phyloP scores from a whole-genome alignment of 805 yeast genomes.

The Hanseniaspora meyeri region DNA sequence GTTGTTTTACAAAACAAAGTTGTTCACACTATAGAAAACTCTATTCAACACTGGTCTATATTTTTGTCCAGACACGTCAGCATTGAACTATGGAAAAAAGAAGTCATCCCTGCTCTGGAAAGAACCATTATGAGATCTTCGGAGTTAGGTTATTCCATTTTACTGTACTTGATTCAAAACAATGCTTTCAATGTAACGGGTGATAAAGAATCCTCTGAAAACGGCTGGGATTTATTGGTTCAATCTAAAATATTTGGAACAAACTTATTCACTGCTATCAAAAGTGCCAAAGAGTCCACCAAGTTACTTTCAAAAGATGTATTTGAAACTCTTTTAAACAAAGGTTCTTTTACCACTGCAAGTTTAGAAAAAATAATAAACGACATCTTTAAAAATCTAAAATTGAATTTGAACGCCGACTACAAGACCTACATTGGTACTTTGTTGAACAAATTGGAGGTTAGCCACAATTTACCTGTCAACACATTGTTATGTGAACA shows the following conservation, averaged over 20 bases:
- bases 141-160: conserved; percentile 50
- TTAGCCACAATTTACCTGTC: conserved; percentile 24
- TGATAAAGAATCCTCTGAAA: neutral
- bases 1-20: neutral
- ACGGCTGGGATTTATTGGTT: conserved; percentile 6
- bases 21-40: neutral
- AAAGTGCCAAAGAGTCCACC: conserved; percentile 59
- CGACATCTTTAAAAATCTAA: conserved; percentile 46
- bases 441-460: conserved; percentile 30
- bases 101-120: conserved; percentile 45
- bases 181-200: neutral
- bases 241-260: conserved; percentile 5
- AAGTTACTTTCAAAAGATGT: conserved; percentile 38
- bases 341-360: conserved; percentile 21
- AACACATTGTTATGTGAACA: conserved; percentile 30
- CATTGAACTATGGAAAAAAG: neutral
- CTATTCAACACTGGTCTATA: neutral
- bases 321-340: conserved; percentile 20
- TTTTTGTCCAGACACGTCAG: neutral
- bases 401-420: conserved; percentile 51
- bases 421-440: conserved; percentile 44
- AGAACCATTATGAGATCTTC: conserved; percentile 69
- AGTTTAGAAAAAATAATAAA: conserved; percentile 32
- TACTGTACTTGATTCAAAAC: conserved; percentile 34
- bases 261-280: conserved; percentile 33